Conservation (phyloP, 2,329 filamentous ascomycete genomes). For the Stagonosporopsis cucurbitacearum region DNA sequence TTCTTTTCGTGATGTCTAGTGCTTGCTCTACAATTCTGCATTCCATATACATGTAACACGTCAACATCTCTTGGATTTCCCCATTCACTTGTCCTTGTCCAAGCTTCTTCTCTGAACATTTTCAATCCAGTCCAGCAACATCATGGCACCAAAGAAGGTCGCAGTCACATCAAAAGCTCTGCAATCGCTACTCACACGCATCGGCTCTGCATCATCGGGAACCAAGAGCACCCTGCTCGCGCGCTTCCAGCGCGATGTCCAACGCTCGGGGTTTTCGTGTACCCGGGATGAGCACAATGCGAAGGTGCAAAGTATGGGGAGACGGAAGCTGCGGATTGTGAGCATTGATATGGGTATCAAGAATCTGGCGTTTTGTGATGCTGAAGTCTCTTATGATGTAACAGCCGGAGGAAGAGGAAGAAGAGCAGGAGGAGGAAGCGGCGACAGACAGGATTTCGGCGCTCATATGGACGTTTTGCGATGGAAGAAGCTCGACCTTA, state of each 20-base stretch:
- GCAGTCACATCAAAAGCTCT: constrained; percentile 58
- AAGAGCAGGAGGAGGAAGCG: neutral
- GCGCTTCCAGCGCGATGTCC: constrained; percentile 56
- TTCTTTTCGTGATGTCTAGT: neutral
- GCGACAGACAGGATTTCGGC: neutral
- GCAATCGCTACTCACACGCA: constrained; percentile 65
- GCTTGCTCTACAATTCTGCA: neutral
- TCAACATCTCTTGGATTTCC: no score
- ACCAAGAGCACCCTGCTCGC: constrained; percentile 63
- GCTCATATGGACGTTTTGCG: constrained; percentile 35
- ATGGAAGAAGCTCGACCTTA: constrained; percentile 44
- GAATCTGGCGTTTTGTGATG: constrained; percentile 77
- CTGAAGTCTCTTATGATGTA: constrained; percentile 52
- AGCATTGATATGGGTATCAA: constrained; percentile 87
- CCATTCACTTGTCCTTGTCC: no score
- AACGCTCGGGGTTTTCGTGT: constrained; percentile 6
- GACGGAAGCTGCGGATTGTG: constrained; percentile 58
- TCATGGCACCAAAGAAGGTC: constrained; percentile 26
- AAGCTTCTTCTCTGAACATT: no score
- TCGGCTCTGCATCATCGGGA: constrained; percentile 65
- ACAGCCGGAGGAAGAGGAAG: no score
- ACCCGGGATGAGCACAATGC: constrained; percentile 30
- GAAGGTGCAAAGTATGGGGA: neutral
- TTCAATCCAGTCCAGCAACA: neutral
- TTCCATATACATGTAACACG: neutral